phyloP scores from a whole-genome alignment of 2,329 filamentous ascomycete genomes.

The Lecanicillium sp. region DNA sequence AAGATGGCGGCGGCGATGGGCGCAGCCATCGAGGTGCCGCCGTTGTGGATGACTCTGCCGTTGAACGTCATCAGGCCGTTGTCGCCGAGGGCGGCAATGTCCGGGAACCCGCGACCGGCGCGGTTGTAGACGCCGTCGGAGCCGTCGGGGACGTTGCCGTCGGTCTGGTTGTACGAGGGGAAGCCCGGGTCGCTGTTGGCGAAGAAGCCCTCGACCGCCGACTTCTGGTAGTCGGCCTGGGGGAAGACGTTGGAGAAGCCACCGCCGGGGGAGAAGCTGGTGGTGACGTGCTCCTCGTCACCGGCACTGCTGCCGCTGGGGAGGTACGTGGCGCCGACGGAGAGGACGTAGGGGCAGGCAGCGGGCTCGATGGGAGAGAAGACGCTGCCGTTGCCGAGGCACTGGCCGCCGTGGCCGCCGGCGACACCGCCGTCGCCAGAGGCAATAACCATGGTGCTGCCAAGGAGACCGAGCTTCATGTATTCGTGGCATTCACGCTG shows the following conservation, averaged over 20 bases:
- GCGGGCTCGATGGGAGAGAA: conserved; percentile 31
- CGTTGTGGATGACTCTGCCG: conserved; percentile 18
- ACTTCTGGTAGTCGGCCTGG: conserved; percentile 40
- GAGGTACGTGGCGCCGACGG: conserved; percentile 45
- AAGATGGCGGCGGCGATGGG: conserved; percentile 18
- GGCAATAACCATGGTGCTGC: conserved; percentile 35
- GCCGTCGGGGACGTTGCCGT: conserved; percentile 33
- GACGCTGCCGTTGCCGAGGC: conserved; percentile 15
- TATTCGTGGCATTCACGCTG: conserved; percentile 37
- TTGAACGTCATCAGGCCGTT: conserved; percentile 35
- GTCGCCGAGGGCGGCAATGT: conserved; percentile 37
- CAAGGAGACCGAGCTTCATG: conserved; percentile 40
- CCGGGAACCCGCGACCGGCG: conserved; percentile 33
- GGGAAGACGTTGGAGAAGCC: conserved; percentile 37
- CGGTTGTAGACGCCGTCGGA: conserved; percentile 32
- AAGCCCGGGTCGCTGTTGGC: conserved; percentile 31
- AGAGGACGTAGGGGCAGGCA: conserved; percentile 40
- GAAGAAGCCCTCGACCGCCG: conserved; percentile 32
- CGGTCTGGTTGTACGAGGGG: conserved; percentile 22
- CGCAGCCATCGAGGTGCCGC: conserved; percentile 16
- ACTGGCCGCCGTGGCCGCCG: conserved; percentile 14
- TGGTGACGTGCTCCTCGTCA: conserved; percentile 39
- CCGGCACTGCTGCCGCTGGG: conserved; percentile 32
- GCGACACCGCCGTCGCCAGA: conserved; percentile 35
- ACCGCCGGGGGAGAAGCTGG: conserved; percentile 30